phyloP scores from a whole-genome alignment of 345 rosid species.

The Camelina neglecta region DNA sequence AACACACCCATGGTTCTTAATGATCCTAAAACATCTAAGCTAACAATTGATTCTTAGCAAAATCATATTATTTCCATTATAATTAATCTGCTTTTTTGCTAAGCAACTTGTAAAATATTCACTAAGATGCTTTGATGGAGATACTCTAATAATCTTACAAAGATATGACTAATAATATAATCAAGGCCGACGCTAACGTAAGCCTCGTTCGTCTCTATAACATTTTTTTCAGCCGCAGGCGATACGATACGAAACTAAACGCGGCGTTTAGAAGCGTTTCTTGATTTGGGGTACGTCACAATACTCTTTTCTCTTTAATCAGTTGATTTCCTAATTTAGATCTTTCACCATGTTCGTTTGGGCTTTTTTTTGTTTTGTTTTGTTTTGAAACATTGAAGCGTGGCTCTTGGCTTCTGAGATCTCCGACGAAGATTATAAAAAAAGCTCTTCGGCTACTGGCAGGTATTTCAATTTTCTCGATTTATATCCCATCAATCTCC shows the following conservation, averaged over 20 bases:
- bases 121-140: too few relatives aligned
- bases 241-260: neutral
- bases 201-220: neutral
- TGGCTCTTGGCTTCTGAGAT: constrained; percentile 27
- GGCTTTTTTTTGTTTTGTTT: neutral
- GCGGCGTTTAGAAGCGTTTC: neutral
- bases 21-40: too few relatives aligned
- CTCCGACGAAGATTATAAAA: constrained; percentile 22
- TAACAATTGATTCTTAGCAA: too few relatives aligned
- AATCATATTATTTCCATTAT: too few relatives aligned
- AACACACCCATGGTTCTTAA: too few relatives aligned
- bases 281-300: neutral
- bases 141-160: too few relatives aligned
- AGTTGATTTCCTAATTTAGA: constrained; percentile 23
- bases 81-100: too few relatives aligned
- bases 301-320: constrained; percentile 17
- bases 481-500: neutral
- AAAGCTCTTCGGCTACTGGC: constrained; percentile 23
- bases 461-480: constrained; percentile 24
- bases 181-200: neutral
- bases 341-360: constrained; percentile 23
- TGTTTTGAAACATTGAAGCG: constrained; percentile 20
- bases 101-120: too few relatives aligned
- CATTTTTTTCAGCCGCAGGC: neutral
- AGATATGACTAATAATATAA: too few relatives aligned